Percentiles rank a stretch among this genome's conserved stretches.
Conservation (phyloP, 352 stramenopile genomes). For the Phytophthora agathidicida region DNA sequence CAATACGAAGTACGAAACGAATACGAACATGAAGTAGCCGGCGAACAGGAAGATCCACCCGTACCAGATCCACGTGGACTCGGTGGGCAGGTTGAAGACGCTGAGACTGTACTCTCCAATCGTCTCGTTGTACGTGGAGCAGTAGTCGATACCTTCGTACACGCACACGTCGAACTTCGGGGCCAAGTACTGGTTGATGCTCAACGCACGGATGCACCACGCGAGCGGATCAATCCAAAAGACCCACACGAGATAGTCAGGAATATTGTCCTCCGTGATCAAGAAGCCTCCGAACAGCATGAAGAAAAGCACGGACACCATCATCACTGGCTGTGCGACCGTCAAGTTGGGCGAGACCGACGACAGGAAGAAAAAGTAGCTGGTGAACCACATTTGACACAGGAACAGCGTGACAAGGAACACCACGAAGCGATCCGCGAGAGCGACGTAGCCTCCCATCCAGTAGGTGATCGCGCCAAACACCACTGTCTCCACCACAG, state of each 20-base stretch:
- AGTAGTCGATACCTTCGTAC: conserved; percentile 64
- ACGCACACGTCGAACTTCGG: conserved; percentile 48
- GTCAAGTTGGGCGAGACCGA: conserved; percentile 48
- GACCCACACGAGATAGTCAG: conserved; percentile 70
- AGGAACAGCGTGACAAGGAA: conserved; percentile 73
- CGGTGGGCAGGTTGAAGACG: conserved; percentile 51
- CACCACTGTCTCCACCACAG: conserved; percentile 71
- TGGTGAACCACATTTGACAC: conserved; percentile 76
- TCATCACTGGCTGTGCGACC: conserved; percentile 64
- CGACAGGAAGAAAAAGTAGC: conserved; percentile 76
- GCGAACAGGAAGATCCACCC: conserved; percentile 50
- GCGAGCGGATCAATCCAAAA: conserved; percentile 79
- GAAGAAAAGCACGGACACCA: conserved; percentile 68
- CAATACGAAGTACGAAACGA: conserved; percentile 12
- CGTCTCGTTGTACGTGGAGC: conserved; percentile 24
- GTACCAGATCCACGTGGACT: conserved; percentile 61
- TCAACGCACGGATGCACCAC: conserved; percentile 63
- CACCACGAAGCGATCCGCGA: conserved; percentile 48
- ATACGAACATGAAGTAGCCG: conserved; percentile 35
- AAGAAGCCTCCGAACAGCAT: conserved; percentile 78
- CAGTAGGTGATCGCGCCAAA: conserved; percentile 91
- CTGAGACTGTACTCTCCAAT: conserved; percentile 53
- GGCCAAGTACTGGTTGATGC: conserved; percentile 62
- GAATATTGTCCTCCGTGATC: conserved; percentile 60
- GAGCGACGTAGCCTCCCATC: conserved; percentile 77